A percentile compares a stretch with the other conserved stretches of the same genome.
Conservation (phyloP, 129 eudicot genomes). For the Mikania micrantha region DNA sequence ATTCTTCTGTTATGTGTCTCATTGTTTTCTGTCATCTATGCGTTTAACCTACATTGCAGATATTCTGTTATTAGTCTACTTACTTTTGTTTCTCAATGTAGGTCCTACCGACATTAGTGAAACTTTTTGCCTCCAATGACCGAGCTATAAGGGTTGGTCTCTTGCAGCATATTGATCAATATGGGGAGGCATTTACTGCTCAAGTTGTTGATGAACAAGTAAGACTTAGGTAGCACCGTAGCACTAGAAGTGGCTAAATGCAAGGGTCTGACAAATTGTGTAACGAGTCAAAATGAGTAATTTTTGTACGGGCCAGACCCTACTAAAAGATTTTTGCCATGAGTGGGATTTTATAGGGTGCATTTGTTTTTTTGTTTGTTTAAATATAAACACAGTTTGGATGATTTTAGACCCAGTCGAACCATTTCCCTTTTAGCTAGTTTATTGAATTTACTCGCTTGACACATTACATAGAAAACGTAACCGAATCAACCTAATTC, state of each 20-base stretch:
- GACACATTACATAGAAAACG: not conserved
- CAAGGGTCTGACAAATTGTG: not conserved
- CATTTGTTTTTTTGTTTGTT: no score
- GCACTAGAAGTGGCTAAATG: no score
- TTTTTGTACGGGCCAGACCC: not conserved
- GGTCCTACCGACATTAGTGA: slow-evolving; percentile 87
- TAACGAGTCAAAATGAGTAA: not conserved
- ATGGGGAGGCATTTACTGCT: slow-evolving; percentile 79
- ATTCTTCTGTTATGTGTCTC: not conserved
- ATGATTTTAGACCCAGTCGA: not conserved
- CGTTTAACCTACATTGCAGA: not conserved
- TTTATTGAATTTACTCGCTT: not conserved
- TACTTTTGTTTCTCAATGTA: slow-evolving; percentile 23
- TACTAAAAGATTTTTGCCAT: no score
- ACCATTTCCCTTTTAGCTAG: not conserved
- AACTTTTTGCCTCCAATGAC: slow-evolving; percentile 85
- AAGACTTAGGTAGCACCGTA: slow-evolving; percentile 21
- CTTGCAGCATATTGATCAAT: slow-evolving; percentile 93
- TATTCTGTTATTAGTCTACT: slow-evolving; percentile 4
- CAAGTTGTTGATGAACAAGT: slow-evolving; percentile 98
- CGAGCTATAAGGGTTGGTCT: slow-evolving; percentile 92
- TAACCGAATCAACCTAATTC: not conserved
- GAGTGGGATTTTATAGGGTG: no score
- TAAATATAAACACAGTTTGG: not conserved
- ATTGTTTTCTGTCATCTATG: not conserved